These are phyloP conservation scores for Penicillium maclennaniae DNA, from an alignment of 495 filamentous ascomycete genomes.

Conservation along the genomic window DNA sequence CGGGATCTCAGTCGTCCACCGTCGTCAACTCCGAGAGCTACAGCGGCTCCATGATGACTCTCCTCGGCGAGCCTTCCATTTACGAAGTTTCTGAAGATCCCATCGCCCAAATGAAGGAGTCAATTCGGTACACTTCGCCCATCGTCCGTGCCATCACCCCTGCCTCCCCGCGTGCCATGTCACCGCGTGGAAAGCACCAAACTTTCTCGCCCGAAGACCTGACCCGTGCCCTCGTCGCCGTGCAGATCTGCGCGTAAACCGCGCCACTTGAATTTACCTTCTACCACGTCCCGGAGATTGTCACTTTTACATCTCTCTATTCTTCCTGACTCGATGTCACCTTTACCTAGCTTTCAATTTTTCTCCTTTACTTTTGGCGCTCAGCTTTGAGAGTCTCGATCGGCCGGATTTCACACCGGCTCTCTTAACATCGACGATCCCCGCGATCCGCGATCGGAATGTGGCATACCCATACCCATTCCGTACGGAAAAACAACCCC, in stretches of 20 bases:
- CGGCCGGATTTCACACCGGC: too few relatives aligned
- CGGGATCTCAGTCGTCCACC: slow-evolving; percentile 39
- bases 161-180: slow-evolving; percentile 17
- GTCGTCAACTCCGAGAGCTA: slow-evolving; percentile 38
- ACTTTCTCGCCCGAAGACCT: slow-evolving; percentile 43
- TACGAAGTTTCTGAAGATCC: slow-evolving; percentile 29
- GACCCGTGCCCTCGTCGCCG: slow-evolving; percentile 39
- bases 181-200: slow-evolving; percentile 27
- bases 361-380: not conserved
- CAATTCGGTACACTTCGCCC: slow-evolving; percentile 34
- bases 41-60: slow-evolving; percentile 39
- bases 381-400: not conserved
- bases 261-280: slow-evolving; percentile 12
- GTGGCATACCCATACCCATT: not conserved
- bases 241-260: slow-evolving; percentile 36
- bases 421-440: not conserved
- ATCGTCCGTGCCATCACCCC: slow-evolving; percentile 32
- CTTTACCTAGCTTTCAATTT: not conserved
- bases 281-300: slow-evolving; percentile 19
- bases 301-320: slow-evolving; percentile 9
- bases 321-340: slow-evolving; percentile 16
- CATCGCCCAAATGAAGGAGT: slow-evolving; percentile 35
- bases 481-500: not conserved
- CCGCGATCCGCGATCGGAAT: not conserved
- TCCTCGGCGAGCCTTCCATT: slow-evolving; percentile 25